Percentiles rank a stretch among this genome's conserved stretches.
These are phyloP conservation scores for Fusarium xylarioides DNA, from an alignment of 2,329 filamentous ascomycete species.

Conservation along the genomic window DNA sequence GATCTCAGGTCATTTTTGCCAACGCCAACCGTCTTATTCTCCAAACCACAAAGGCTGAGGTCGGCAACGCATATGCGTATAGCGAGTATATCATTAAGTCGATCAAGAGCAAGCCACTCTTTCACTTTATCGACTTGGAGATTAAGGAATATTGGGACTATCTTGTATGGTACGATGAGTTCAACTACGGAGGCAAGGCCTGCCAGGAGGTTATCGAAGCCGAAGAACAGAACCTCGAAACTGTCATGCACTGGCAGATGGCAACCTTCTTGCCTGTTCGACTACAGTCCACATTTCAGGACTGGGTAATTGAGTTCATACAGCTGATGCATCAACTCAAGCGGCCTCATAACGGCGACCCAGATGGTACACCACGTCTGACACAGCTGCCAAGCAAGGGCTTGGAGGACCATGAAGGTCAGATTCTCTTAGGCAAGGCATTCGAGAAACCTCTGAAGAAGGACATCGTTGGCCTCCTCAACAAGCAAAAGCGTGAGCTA, in stretches of 20 bases:
- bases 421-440: constrained; percentile 77
- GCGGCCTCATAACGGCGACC: constrained; percentile 65
- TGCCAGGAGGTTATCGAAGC: constrained; percentile 81
- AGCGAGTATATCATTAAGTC: constrained; percentile 98
- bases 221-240: constrained; percentile 80
- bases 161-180: constrained; percentile 98
- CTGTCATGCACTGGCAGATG: constrained; percentile 98
- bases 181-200: constrained; percentile 96
- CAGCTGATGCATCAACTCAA: constrained; percentile 92
- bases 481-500: constrained; percentile 86
- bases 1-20: constrained; percentile 95
- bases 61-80: constrained; percentile 96
- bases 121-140: constrained; percentile 96
- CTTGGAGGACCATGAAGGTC: constrained; percentile 66
- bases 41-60: constrained; percentile 95
- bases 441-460: constrained; percentile 93
- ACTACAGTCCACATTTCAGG: constrained; percentile 85
- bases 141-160: constrained; percentile 99
- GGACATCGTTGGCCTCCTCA: constrained; percentile 82
- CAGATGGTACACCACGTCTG: constrained; percentile 62
- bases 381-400: constrained; percentile 69
- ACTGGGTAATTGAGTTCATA: constrained; percentile 95
- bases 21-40: constrained; percentile 88
- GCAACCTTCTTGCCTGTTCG: constrained; percentile 84
- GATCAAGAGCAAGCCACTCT: constrained; percentile 93